A percentile compares a stretch with the other conserved stretches of the same genome.
Evolutionary conservation across 495 filamentous ascomycete genomes (phyloP).

Genomic region (Extremus antarcticus): DNA sequence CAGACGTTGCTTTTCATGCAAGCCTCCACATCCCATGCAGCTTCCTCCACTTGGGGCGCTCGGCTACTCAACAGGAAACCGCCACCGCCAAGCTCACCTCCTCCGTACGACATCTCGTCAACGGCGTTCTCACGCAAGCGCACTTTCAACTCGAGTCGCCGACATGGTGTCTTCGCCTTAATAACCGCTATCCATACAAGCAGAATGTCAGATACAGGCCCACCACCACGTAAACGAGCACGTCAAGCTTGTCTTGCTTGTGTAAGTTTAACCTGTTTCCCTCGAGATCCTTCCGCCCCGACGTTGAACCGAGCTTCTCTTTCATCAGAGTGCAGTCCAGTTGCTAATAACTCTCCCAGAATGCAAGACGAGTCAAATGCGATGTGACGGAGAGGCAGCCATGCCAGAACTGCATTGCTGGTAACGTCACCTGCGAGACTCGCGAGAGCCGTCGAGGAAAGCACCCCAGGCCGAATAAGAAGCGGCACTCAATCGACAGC

Average conservation of each 20-base stretch:
- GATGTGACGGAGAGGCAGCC: background rate
- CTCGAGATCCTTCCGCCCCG: too few relatives aligned
- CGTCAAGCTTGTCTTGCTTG: background rate
- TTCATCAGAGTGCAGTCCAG: background rate
- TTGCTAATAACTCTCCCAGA: background rate
- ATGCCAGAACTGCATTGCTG: background rate
- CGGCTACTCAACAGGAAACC: too few relatives aligned
- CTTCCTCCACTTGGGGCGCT: too few relatives aligned
- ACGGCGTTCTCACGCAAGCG: too few relatives aligned
- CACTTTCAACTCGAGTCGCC: background rate
- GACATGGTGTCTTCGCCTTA: background rate
- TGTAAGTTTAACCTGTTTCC: background rate
- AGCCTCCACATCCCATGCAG: too few relatives aligned
- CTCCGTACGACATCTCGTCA: too few relatives aligned
- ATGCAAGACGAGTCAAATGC: conserved; percentile 1
- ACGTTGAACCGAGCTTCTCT: background rate
- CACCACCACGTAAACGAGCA: background rate
- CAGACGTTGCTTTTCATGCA: too few relatives aligned
- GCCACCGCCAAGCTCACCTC: too few relatives aligned
- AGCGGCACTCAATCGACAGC: background rate
- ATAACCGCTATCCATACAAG: background rate
- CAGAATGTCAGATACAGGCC: background rate
- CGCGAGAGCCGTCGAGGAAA: conserved; percentile 1
- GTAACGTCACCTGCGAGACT: background rate
- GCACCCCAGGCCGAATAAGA: background rate